phyloP scores from a whole-genome alignment of 768 basidiomycete genomes.

The Strobilomyces confusus region DNA sequence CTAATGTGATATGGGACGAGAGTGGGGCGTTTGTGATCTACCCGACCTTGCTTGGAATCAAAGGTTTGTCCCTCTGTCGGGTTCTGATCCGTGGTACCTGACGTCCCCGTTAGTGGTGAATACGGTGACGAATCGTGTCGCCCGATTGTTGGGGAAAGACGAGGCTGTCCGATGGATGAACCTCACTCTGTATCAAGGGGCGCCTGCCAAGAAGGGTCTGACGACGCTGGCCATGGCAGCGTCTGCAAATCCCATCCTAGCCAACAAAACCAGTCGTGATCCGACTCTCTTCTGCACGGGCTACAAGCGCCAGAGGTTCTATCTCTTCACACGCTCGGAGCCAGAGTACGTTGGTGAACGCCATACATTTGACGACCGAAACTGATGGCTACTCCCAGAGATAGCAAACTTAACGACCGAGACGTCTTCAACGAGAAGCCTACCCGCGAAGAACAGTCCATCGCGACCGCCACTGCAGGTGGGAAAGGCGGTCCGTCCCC shows the following conservation, averaged over 20 bases:
- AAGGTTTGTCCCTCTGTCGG: conserved; percentile 55
- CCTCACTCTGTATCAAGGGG: conserved; percentile 87
- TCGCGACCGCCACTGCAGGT: conserved; percentile 59
- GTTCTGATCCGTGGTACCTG: neutral
- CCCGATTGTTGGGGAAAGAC: conserved; percentile 85
- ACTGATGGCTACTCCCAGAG: conserved; percentile 41
- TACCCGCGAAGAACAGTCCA: conserved; percentile 90
- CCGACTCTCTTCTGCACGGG: conserved; percentile 92
- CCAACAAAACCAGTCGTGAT: conserved; percentile 78
- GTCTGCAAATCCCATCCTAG: conserved; percentile 91
- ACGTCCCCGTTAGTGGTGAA: conserved; percentile 69
- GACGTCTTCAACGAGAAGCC: conserved; percentile 99
- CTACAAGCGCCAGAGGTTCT: conserved; percentile 90
- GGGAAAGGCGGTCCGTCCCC: conserved; percentile 59
- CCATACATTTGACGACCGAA: neutral
- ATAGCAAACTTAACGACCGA: conserved; percentile 82
- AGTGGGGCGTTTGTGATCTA: conserved; percentile 93
- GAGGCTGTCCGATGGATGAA: conserved; percentile 90
- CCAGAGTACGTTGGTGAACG: conserved; percentile 67
- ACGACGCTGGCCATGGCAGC: conserved; percentile 93
- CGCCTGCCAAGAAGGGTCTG: conserved; percentile 80
- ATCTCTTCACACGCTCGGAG: conserved; percentile 86
- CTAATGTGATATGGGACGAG: conserved; percentile 96
- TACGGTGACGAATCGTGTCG: conserved; percentile 89
- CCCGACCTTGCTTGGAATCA: conserved; percentile 90